phyloP scores from a whole-genome alignment of 345 rosid species.

The Arabidopsis arenosa region DNA sequence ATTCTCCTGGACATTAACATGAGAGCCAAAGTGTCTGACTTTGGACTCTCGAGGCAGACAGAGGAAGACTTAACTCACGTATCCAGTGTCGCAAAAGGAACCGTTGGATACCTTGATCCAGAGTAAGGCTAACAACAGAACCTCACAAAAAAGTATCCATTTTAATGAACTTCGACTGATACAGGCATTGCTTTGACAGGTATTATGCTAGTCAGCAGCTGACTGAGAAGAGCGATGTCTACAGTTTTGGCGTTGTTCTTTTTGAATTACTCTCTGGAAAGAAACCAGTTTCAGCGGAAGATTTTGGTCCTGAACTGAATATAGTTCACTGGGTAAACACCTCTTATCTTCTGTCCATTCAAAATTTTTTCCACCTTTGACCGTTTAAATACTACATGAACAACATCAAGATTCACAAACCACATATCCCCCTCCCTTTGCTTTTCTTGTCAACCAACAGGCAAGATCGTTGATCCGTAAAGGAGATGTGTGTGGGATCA shows the following conservation, averaged over 20 bases:
- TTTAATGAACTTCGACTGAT: background rate
- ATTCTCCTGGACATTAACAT: constrained; percentile 87
- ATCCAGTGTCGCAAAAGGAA: constrained; percentile 93
- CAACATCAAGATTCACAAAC: constrained; percentile 2
- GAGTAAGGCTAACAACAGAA: constrained; percentile 60
- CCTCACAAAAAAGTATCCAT: background rate
- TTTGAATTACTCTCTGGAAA: constrained; percentile 88
- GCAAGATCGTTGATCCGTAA: constrained; percentile 81
- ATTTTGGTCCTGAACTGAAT: constrained; percentile 83
- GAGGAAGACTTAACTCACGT: constrained; percentile 91
- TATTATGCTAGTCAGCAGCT: constrained; percentile 88
- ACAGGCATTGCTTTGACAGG: constrained; percentile 47
- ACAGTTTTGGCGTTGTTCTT: constrained; percentile 97
- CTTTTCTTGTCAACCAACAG: constrained; percentile 48
- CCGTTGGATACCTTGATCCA: constrained; percentile 96
- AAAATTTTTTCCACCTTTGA: constrained; percentile 16
- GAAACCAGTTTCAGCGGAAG: constrained; percentile 83
- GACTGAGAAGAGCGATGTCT: constrained; percentile 96
- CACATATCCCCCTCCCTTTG: background rate
- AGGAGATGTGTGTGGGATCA: constrained; percentile 79
- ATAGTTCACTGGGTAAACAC: constrained; percentile 89
- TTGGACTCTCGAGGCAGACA: constrained; percentile 95
- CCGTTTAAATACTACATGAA: constrained; percentile 6
- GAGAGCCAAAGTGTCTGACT: constrained; percentile 98
- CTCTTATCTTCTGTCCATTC: constrained; percentile 7